A percentile compares a stretch with the other conserved stretches of the same genome.
These are phyloP conservation scores for Sporothrix schenckii DNA, from an alignment of 2,329 filamentous ascomycete genomes.

Conservation along the genomic window DNA sequence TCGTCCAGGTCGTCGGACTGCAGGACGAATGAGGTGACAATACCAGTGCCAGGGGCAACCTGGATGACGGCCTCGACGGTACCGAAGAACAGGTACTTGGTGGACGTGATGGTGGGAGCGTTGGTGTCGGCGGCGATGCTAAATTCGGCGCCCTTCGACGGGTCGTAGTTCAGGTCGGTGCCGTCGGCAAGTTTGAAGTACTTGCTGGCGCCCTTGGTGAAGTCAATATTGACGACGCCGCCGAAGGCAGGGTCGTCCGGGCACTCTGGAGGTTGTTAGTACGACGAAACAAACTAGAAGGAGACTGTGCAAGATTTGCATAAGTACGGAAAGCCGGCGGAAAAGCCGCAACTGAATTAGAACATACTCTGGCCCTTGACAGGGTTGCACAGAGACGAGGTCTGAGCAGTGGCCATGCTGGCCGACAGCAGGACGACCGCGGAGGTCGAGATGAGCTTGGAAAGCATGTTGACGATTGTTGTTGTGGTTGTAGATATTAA, in stretches of 20 bases:
- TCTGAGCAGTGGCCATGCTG: constrained; percentile 58
- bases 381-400: constrained; percentile 60
- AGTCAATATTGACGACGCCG: constrained; percentile 66
- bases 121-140: constrained; percentile 69
- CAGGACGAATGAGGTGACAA: constrained; percentile 87
- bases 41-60: constrained; percentile 76
- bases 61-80: constrained; percentile 78
- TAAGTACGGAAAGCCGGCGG: too few relatives aligned
- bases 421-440: constrained; percentile 53
- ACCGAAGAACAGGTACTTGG: constrained; percentile 97
- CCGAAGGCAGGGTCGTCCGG: constrained; percentile 77
- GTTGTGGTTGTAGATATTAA: constrained; percentile 22
- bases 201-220: constrained; percentile 70
- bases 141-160: constrained; percentile 56
- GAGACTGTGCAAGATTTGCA: not conserved
- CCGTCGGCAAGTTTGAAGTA: constrained; percentile 53
- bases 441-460: constrained; percentile 52
- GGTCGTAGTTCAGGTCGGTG: constrained; percentile 54
- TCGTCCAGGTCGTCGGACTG: constrained; percentile 91
- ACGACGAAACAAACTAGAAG: not conserved
- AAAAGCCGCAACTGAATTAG: too few relatives aligned
- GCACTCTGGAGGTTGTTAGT: constrained; percentile 55
- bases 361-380: constrained; percentile 49
- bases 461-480: constrained; percentile 46
- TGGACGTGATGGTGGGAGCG: constrained; percentile 71